Base-by-base conservation (phyloP, 1,139 yeast genomes). In the Dujonia santamariae region DNA sequence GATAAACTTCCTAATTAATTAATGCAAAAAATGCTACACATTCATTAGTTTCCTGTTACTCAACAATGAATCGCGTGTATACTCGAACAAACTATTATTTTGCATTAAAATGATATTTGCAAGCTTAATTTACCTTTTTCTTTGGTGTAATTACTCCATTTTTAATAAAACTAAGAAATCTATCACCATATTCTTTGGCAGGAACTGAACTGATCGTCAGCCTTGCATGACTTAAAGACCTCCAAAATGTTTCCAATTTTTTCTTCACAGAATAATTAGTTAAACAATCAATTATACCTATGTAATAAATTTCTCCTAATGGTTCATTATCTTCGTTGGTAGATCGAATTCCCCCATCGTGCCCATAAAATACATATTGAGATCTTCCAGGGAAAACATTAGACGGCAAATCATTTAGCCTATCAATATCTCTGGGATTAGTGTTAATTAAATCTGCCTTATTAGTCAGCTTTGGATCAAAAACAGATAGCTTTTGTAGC, bases 271-370 rank as follows among this genome's bases (percentile, higher is more conserved):
- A 83, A 53, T 94, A 94, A 40, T 82, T 78, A 0, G 98, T 94
- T 44, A 94, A 66, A 59, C 96, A 90, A 54, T 94, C 99, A 49
- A 94, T 94, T 31, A 94, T 81, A 11, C 98, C 98, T 47, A 94
- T 63, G 52, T 90, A 94, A 59, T 94, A 94, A 11, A 94, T 78
- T 39, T 84, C 78, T 19, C 76, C 69, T 31, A 78, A 55, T 19
- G 88, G 87, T 33, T 75, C 70, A 48, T 86, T 73, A 33, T 72
- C 53, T 33, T 68, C 78, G 49, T 83, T 78, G 0, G 95, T 81
- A 2, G 95, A 82, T 37, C 84, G 67, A 30, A 86, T 79, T 6
- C 97, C 98, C 16, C 96, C 96, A 54, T 85, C 86, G 50, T 81
- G 88, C 8, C 80, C 79, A 54, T 86, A 86, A 49, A 87, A 86